A percentile compares a stretch with the other conserved stretches of the same genome.
Evolutionary conservation across 1,139 yeast genomes (phyloP).

Genomic region (Yamadazyma taylorii): DNA sequence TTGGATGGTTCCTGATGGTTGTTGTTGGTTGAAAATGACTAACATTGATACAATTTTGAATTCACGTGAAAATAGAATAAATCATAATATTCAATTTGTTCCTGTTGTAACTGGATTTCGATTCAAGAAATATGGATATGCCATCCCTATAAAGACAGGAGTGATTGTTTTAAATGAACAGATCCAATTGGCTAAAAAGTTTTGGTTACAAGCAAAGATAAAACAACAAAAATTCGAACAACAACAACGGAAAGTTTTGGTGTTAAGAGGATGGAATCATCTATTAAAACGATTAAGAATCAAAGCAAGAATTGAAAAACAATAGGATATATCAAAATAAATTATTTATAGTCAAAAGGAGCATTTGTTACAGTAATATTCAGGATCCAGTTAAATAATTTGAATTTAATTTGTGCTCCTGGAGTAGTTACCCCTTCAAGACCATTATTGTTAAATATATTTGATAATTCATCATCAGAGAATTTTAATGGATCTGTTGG

Average conservation of each 20-base stretch:
- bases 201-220: slow-evolving; percentile 30
- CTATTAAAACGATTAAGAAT: slow-evolving; percentile 24
- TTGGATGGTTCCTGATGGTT: slow-evolving; percentile 34
- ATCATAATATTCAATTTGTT: slow-evolving; percentile 22
- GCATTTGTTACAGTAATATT: slow-evolving; percentile 28
- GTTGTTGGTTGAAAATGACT: slow-evolving; percentile 31
- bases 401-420: slow-evolving; percentile 28
- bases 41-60: slow-evolving; percentile 25
- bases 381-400: slow-evolving; percentile 15
- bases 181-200: slow-evolving; percentile 21
- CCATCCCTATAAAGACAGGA: slow-evolving; percentile 33
- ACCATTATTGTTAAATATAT: slow-evolving; percentile 12
- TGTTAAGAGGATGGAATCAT: slow-evolving; percentile 23
- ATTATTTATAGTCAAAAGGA: slow-evolving; percentile 38
- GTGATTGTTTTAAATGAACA: slow-evolving; percentile 26
- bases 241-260: slow-evolving; percentile 6
- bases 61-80: slow-evolving; percentile 9
- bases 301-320: slow-evolving; percentile 18
- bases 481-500: slow-evolving; percentile 29
- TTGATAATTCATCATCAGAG: slow-evolving; percentile 15
- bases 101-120: slow-evolving; percentile 39
- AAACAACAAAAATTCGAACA: slow-evolving; percentile 12
- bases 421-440: slow-evolving; percentile 26
- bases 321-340: slow-evolving; percentile 8
- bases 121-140: slow-evolving; percentile 28